Evolutionary conservation across 352 stramenopile species (phyloP).

Genomic region (Peronosclerospora sorghi): DNA sequence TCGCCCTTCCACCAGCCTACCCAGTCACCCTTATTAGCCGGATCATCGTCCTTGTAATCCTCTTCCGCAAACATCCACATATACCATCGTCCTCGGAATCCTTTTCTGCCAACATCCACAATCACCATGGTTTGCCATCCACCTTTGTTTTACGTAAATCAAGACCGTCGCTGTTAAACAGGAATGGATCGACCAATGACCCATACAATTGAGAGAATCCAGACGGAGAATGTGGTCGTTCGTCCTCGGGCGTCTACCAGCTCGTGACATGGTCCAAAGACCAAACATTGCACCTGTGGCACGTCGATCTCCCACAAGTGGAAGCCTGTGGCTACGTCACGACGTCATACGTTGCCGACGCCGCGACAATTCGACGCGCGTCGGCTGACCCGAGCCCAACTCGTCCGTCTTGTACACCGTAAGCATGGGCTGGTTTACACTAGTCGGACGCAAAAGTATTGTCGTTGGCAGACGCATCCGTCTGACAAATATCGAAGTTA

Average conservation of each 20-base stretch:
- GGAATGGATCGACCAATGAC: slow-evolving; percentile 53
- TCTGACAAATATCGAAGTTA: too few relatives aligned
- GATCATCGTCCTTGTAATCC: too few relatives aligned
- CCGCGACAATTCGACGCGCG: slow-evolving; percentile 11
- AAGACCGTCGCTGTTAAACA: slow-evolving; percentile 73
- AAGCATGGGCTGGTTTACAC: slow-evolving; percentile 43
- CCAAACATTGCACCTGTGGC: slow-evolving; percentile 67
- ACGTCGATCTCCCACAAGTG: slow-evolving; percentile 47
- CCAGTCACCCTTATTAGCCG: too few relatives aligned
- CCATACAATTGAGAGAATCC: slow-evolving; percentile 67
- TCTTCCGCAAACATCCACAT: too few relatives aligned
- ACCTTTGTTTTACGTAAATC: too few relatives aligned
- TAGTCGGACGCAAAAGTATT: slow-evolving; percentile 48
- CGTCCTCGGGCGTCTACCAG: slow-evolving; percentile 41
- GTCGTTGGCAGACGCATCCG: too few relatives aligned
- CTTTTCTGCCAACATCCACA: slow-evolving; percentile 62
- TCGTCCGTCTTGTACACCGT: slow-evolving; percentile 61
- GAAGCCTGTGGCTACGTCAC: slow-evolving; percentile 50
- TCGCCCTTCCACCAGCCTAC: too few relatives aligned
- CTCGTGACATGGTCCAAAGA: slow-evolving; percentile 76
- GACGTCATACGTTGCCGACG: slow-evolving; percentile 24
- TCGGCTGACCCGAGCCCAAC: slow-evolving; percentile 18
- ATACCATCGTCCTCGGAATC: slow-evolving; percentile 54
- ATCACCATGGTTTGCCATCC: slow-evolving; percentile 43
- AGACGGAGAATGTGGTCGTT: slow-evolving; percentile 69